Percentiles rank a stretch among this genome's conserved stretches.
These are phyloP conservation scores for Blastocystis sp. DNA, from an alignment of 352 stramenopile species.

Conservation along the genomic window DNA sequence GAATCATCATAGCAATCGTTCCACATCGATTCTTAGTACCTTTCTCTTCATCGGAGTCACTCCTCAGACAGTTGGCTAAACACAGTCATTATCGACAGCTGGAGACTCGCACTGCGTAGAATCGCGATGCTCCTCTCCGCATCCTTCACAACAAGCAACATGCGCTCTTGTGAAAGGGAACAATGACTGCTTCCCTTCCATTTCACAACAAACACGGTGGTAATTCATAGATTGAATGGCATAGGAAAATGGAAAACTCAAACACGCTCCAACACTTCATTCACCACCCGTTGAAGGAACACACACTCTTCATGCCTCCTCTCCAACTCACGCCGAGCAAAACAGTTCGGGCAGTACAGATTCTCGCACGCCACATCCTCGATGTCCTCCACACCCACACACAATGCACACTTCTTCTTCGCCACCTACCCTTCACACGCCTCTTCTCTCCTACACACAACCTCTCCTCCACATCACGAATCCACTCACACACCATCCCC, in stretches of 20 bases:
- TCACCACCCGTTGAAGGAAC: neutral
- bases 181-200: neutral
- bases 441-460: neutral
- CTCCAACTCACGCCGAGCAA: neutral
- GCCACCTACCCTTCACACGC: neutral
- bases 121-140: neutral
- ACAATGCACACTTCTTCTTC: conserved; percentile 22
- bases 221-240: too few relatives aligned
- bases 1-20: neutral
- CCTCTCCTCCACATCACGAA: neutral
- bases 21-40: neutral
- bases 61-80: neutral
- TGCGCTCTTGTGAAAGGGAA: neutral
- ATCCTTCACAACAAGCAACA: neutral
- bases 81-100: neutral
- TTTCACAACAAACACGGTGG: neutral
- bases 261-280: neutral
- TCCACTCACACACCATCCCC: neutral
- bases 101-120: neutral
- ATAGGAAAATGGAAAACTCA: neutral
- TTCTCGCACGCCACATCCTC: conserved; percentile 39
- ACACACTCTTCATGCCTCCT: neutral
- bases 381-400: conserved; percentile 30
- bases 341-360: neutral
- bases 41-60: neutral